Evolutionary conservation across 2,329 filamentous ascomycete genomes (phyloP).

Genomic region (Nannizzia gypsea): DNA sequence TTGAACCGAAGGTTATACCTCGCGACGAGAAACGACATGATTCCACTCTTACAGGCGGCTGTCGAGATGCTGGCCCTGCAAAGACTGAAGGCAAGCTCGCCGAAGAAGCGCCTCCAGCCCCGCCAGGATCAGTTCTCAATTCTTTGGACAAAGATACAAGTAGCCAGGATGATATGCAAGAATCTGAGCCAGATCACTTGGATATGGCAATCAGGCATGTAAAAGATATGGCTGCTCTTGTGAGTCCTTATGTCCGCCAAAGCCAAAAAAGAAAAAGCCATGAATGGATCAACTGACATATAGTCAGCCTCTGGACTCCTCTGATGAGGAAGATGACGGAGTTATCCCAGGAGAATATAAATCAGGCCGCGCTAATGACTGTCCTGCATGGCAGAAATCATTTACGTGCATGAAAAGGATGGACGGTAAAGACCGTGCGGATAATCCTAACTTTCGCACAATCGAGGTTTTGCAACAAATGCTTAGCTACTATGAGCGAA

Average conservation of each 20-base stretch:
- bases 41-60: not conserved
- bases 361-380: not conserved
- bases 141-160: not conserved
- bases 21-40: not conserved
- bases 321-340: conserved; percentile 21
- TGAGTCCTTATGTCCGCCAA: not conserved
- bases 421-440: conserved; percentile 30
- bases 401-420: conserved; percentile 52
- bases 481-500: conserved; percentile 62
- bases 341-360: not conserved
- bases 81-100: not conserved
- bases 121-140: not conserved
- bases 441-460: conserved; percentile 62
- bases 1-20: conserved; percentile 7
- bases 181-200: not conserved
- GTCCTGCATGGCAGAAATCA: conserved; percentile 27
- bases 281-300: not conserved
- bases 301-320: not conserved
- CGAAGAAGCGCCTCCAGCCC: not conserved
- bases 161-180: not conserved
- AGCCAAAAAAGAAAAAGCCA: too few relatives aligned
- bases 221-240: not conserved
- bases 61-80: not conserved
- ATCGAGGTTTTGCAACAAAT: conserved; percentile 69
- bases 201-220: not conserved